Conservation (phyloP, 169 alveolate species). For the Plasmodium gallinaceum region DNA sequence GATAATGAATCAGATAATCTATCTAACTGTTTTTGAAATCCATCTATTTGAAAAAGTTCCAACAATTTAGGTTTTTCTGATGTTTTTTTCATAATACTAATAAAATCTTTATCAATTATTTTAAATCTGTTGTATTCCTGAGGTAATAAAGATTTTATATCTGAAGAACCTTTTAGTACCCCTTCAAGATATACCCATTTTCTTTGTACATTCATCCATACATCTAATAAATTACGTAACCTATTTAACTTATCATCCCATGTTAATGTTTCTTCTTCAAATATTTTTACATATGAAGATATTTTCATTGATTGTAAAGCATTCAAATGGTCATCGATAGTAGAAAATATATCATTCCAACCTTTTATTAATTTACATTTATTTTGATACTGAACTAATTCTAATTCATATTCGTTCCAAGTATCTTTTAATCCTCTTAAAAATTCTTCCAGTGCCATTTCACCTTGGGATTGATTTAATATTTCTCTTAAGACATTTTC, state of each 20-base stretch:
- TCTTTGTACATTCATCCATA: constrained; percentile 98
- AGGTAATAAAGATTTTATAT: constrained; percentile 94
- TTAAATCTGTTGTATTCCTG: constrained; percentile 95
- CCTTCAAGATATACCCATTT: constrained; percentile 98
- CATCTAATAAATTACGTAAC: constrained; percentile 93
- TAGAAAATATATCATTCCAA: constrained; percentile 97
- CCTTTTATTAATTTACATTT: constrained; percentile 96
- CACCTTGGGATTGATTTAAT: constrained; percentile 96
- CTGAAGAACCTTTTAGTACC: constrained; percentile 97
- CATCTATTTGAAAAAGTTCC: constrained; percentile 92
- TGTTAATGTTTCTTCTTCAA: constrained; percentile 95
- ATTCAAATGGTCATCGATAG: constrained; percentile 96
- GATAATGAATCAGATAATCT: constrained; percentile 93
- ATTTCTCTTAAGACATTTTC: constrained; percentile 90
- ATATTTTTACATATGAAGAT: constrained; percentile 93
- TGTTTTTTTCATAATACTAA: constrained; percentile 94
- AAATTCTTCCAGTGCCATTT: constrained; percentile 95
- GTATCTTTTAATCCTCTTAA: constrained; percentile 91
- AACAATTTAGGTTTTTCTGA: constrained; percentile 89
- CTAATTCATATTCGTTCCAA: constrained; percentile 93
- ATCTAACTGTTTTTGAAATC: constrained; percentile 94
- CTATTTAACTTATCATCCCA: constrained; percentile 97
- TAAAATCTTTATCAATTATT: constrained; percentile 95
- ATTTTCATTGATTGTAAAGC: constrained; percentile 95
- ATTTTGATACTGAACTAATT: constrained; percentile 91